Evolutionary conservation across 2,329 filamentous ascomycete genomes (phyloP).

Genomic region (Calonectria pteridis): DNA sequence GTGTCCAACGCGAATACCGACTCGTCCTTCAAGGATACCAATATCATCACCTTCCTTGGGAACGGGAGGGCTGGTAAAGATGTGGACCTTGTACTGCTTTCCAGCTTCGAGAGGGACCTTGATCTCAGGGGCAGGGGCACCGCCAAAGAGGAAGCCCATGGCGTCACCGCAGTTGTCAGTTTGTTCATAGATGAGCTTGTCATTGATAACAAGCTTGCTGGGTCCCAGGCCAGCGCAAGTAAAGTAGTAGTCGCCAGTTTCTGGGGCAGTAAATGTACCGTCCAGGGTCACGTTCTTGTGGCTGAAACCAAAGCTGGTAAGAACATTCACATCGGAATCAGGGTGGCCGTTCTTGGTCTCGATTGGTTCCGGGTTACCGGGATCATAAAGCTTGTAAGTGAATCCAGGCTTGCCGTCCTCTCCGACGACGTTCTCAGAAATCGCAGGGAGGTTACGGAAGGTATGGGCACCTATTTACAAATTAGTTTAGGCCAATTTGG

Average conservation of each 20-base stretch:
- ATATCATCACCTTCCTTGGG: conserved; percentile 39
- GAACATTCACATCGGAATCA: conserved; percentile 41
- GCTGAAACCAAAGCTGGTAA: conserved; percentile 37
- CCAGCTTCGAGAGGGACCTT: conserved; percentile 46
- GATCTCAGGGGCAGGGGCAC: conserved; percentile 46
- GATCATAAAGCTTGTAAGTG: conserved; percentile 47
- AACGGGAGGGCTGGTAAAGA: conserved; percentile 47
- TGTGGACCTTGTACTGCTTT: conserved; percentile 47
- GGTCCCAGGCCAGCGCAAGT: conserved; percentile 48
- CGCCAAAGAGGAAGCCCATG: conserved; percentile 52
- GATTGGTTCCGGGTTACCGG: conserved; percentile 40
- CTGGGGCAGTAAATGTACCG: conserved; percentile 47
- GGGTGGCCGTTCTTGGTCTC: conserved; percentile 41
- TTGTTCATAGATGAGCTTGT: conserved; percentile 48
- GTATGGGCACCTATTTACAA: conserved; percentile 41
- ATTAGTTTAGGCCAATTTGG: conserved; percentile 1
- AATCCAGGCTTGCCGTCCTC: conserved; percentile 50
- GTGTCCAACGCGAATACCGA: conserved; percentile 48
- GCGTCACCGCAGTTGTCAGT: conserved; percentile 47
- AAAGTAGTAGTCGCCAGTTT: conserved; percentile 49
- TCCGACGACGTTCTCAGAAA: conserved; percentile 45
- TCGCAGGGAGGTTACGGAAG: conserved; percentile 40
- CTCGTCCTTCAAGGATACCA: conserved; percentile 50
- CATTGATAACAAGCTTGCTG: conserved; percentile 48
- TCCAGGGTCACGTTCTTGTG: conserved; percentile 47